These are phyloP conservation scores for Auriculariales sp. DNA, from an alignment of 768 basidiomycete species.

Conservation along the genomic window DNA sequence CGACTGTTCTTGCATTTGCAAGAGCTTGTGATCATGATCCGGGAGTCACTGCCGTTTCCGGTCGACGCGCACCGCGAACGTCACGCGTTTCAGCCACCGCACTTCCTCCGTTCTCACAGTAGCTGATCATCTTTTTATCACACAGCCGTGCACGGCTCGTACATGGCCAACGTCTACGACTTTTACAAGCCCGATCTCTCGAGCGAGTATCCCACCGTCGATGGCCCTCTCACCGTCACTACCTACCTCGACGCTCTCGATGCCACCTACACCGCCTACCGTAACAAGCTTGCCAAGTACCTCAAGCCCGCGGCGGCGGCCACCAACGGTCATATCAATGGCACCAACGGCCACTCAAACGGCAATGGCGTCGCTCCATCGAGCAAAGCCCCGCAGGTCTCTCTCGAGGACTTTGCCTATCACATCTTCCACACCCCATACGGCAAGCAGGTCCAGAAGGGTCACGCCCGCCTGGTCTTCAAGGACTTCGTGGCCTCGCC, in stretches of 20 bases:
- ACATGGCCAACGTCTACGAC: conserved; percentile 97
- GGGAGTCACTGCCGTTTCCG: too few species aligned
- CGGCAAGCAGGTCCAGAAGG: conserved; percentile 98
- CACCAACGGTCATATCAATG: conserved; percentile 20
- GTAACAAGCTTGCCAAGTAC: conserved; percentile 60
- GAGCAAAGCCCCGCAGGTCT: conserved; percentile 35
- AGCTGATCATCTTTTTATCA: conserved; percentile 7
- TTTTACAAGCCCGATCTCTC: conserved; percentile 97
- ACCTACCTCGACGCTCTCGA: conserved; percentile 93
- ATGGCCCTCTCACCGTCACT: conserved; percentile 90
- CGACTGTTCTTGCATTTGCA: too few species aligned
- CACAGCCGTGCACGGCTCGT: conserved; percentile 85
- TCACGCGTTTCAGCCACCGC: too few species aligned
- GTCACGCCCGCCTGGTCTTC: conserved; percentile 77
- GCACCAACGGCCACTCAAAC: conserved; percentile 23
- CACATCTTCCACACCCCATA: conserved; percentile 95
- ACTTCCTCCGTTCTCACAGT: too few species aligned
- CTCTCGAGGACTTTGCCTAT: conserved; percentile 78
- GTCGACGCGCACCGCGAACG: too few species aligned
- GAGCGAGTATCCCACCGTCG: conserved; percentile 92
- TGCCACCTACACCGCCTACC: conserved; percentile 71
- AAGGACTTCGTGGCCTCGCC: conserved; percentile 86
- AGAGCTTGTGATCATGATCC: too few species aligned
- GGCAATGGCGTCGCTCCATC: conserved; percentile 16
- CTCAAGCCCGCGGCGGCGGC: conserved; percentile 25